phyloP scores from a whole-genome alignment of 176 grass and related monocot genomes.

The Zizania latifolia region DNA sequence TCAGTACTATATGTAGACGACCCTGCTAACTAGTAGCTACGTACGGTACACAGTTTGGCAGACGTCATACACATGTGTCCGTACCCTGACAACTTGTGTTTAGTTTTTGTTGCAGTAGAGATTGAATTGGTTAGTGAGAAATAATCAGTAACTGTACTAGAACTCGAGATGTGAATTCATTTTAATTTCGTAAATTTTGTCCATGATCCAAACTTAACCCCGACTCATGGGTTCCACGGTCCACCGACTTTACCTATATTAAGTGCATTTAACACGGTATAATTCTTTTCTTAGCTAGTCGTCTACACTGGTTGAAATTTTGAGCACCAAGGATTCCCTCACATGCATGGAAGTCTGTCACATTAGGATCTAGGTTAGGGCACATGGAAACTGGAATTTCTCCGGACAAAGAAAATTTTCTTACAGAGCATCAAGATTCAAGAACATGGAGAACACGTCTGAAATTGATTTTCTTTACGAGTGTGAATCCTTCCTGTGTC shows the following conservation, averaged over 20 bases:
- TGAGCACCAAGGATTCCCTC: conserved; percentile 12
- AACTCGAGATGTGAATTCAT: background rate
- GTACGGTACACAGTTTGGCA: too few species aligned
- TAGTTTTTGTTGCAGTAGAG: too few species aligned
- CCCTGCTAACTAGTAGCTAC: too few species aligned
- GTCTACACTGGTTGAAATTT: background rate
- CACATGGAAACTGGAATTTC: conserved; percentile 29
- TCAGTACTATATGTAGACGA: background rate
- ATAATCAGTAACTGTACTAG: background rate
- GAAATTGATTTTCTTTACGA: conserved; percentile 11
- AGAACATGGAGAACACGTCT: conserved; percentile 30
- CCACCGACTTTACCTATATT: background rate
- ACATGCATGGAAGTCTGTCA: conserved; percentile 14
- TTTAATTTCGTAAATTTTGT: background rate
- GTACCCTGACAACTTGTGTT: background rate
- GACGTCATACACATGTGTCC: background rate
- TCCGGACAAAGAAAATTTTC: background rate
- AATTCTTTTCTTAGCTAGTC: background rate
- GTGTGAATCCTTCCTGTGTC: conserved; percentile 20
- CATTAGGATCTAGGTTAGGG: conserved; percentile 19
- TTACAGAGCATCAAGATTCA: conserved; percentile 16
- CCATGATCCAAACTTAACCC: too few species aligned
- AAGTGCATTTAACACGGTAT: background rate
- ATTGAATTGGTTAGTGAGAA: too few species aligned
- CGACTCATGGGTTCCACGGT: conserved; percentile 5